phyloP scores from a whole-genome alignment of 192 early-diverging fungal species.

The Jimgerdemannia lactiflua region DNA sequence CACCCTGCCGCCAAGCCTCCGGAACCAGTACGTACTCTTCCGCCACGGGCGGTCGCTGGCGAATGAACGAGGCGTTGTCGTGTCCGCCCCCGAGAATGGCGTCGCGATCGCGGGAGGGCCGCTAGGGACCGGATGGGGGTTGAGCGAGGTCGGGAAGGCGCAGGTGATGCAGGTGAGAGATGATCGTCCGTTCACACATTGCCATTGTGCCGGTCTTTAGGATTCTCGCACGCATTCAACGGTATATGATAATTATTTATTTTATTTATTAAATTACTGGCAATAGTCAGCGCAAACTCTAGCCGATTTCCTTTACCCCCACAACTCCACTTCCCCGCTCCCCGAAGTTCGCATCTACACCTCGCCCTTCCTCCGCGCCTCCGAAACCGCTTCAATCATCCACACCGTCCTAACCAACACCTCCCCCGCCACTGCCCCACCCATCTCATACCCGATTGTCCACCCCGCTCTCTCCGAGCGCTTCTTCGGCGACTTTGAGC shows the following conservation, averaged over 20 bases:
- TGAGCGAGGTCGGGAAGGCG: constrained; percentile 41
- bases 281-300: constrained; percentile 30
- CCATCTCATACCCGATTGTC: constrained; percentile 14
- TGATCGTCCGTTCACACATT: neutral
- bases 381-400: constrained; percentile 49
- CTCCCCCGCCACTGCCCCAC: neutral
- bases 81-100: constrained; percentile 51
- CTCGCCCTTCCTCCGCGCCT: constrained; percentile 50
- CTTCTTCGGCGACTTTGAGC: constrained; percentile 55
- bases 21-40: constrained; percentile 39
- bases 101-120: constrained; percentile 43
- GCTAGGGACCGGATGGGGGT: constrained; percentile 43
- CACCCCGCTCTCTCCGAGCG: constrained; percentile 46
- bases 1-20: constrained; percentile 16
- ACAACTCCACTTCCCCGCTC: neutral
- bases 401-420: constrained; percentile 11
- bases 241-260: neutral
- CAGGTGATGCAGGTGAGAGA: constrained; percentile 42
- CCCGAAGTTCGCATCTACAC: constrained; percentile 36
- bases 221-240: neutral
- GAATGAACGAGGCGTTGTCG: constrained; percentile 49
- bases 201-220: no score
- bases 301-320: constrained; percentile 18
- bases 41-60: constrained; percentile 60
- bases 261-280: neutral